phyloP scores from a whole-genome alignment of 108 stramenopile species.

The Cylindrotheca closterium region DNA sequence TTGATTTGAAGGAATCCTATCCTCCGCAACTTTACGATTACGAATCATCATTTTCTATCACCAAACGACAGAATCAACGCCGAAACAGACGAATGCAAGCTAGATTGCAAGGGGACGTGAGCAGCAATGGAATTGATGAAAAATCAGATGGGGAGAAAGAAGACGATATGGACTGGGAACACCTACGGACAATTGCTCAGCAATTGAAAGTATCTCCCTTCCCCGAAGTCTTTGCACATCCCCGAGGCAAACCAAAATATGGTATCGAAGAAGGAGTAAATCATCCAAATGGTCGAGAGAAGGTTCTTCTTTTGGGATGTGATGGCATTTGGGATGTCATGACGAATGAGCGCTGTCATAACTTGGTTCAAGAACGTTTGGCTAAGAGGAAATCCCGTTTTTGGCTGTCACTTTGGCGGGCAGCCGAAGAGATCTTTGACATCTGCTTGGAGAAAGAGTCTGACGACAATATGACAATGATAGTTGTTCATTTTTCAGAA shows the following conservation, averaged over 20 bases:
- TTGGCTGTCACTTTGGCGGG: no score
- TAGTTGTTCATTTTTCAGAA: conserved; percentile 75
- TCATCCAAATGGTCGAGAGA: conserved; percentile 17
- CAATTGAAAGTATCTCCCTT: conserved; percentile 84
- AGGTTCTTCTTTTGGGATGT: conserved; percentile 82
- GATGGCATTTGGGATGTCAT: conserved; percentile 97
- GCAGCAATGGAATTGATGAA: no score
- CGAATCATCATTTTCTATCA: background rate
- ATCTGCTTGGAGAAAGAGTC: conserved; percentile 70
- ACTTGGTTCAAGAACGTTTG: conserved; percentile 72
- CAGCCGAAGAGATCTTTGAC: conserved; percentile 88
- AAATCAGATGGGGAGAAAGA: conserved; percentile 14
- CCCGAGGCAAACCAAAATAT: no score
- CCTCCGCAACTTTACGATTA: no score
- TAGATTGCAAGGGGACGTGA: no score
- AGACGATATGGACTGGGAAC: conserved; percentile 14
- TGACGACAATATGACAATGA: conserved; percentile 84
- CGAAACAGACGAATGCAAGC: no score
- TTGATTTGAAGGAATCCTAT: conserved; percentile 89
- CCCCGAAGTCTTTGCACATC: conserved; percentile 70
- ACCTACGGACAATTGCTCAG: conserved; percentile 3
- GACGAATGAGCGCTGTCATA: conserved; percentile 75
- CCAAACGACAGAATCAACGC: no score
- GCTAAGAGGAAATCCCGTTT: conserved; percentile 66
- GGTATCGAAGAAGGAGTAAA: no score